Conservation (phyloP, 169 alveolate genomes). For the Cryptosporidium bovis region DNA sequence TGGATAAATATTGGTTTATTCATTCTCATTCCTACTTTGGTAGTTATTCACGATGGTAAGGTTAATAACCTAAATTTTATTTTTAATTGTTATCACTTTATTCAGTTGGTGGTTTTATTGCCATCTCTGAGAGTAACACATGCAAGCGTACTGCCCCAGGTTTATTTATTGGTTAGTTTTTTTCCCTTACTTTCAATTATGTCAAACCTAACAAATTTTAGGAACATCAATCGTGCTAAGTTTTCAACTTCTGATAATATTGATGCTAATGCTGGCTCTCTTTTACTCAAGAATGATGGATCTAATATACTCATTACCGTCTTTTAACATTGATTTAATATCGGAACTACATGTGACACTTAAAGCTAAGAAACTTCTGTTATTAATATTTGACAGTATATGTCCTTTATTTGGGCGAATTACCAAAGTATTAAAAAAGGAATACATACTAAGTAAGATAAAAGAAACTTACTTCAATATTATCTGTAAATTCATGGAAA, state of each 20-base stretch:
- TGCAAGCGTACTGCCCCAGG: constrained; percentile 73
- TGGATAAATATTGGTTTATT: constrained; percentile 36
- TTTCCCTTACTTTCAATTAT: background rate
- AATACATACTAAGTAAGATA: too few relatives aligned
- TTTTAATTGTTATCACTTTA: background rate
- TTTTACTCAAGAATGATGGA: constrained; percentile 57
- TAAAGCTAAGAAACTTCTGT: background rate
- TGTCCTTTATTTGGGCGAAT: too few relatives aligned
- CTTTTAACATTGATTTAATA: constrained; percentile 10
- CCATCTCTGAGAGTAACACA: constrained; percentile 54
- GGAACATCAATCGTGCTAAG: constrained; percentile 54
- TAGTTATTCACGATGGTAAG: constrained; percentile 59
- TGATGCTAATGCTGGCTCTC: constrained; percentile 27
- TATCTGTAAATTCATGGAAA: too few relatives aligned
- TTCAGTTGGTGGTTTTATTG: constrained; percentile 62
- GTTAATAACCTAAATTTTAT: background rate
- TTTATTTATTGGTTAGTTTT: constrained; percentile 53
- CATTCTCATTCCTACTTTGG: constrained; percentile 9
- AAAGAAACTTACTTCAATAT: too few relatives aligned
- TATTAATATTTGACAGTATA: too few relatives aligned
- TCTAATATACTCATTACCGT: constrained; percentile 35
- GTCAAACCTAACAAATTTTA: constrained; percentile 5
- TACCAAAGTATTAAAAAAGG: too few relatives aligned
- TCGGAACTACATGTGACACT: background rate
- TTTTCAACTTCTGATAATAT: constrained; percentile 25